phyloP scores from a whole-genome alignment of 78 protist species.

The Dictyostelium firmibasis region DNA sequence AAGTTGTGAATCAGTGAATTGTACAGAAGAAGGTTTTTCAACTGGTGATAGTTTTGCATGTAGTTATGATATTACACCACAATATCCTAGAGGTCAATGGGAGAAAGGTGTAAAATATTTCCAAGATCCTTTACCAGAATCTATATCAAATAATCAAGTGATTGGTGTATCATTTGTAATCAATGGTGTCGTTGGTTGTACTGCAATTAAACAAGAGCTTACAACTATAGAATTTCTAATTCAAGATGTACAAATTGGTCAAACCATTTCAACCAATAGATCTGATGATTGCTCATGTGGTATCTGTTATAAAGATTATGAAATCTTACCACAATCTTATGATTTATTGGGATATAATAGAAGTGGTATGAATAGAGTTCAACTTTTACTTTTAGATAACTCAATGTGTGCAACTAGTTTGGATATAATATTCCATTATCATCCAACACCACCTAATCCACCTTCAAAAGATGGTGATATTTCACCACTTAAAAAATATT shows the following conservation, averaged over 20 bases:
- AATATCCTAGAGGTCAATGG: slow-evolving; percentile 22
- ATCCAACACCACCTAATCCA: not conserved
- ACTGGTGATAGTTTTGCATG: not conserved
- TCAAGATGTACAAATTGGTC: not conserved
- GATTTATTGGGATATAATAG: not conserved
- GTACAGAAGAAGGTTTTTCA: not conserved
- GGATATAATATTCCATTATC: not conserved
- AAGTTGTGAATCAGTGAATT: not conserved
- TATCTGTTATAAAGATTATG: not conserved
- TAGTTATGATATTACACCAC: not conserved
- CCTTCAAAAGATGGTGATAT: not conserved
- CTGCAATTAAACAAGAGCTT: not conserved
- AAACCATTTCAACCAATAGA: not conserved
- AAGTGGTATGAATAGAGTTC: not conserved
- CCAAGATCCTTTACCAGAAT: slow-evolving; percentile 16
- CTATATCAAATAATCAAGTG: not conserved
- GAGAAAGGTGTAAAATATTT: not conserved
- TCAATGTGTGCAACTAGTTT: not conserved
- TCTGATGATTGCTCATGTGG: not conserved
- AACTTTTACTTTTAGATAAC: not conserved
- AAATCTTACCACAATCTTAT: not conserved
- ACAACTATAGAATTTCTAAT: not conserved
- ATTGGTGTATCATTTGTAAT: slow-evolving; percentile 6
- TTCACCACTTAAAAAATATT: not conserved
- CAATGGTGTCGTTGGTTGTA: not conserved